Evolutionary conservation across 2,329 filamentous ascomycete species (phyloP).

Genomic region (Metarhizium brunneum): DNA sequence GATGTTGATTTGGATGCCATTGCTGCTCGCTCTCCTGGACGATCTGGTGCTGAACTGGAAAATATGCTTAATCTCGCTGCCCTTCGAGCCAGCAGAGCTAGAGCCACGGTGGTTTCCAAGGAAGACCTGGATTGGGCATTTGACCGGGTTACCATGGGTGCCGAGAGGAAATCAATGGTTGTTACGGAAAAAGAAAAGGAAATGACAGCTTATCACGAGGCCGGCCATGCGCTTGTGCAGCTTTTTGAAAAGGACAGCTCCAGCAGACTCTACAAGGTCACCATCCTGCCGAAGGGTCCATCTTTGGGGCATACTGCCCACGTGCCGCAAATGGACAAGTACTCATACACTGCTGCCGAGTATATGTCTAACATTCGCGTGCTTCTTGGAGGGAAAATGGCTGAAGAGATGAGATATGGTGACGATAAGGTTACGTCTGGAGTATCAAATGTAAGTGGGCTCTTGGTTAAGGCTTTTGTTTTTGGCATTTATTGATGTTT

Average conservation of each 20-base stretch:
- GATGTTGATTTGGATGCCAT: conserved; percentile 79
- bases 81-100: conserved; percentile 84
- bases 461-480: neutral
- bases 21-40: conserved; percentile 79
- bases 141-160: conserved; percentile 95
- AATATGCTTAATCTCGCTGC: conserved; percentile 96
- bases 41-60: conserved; percentile 91
- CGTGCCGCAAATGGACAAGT: conserved; percentile 86
- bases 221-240: conserved; percentile 84
- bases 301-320: conserved; percentile 80
- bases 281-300: conserved; percentile 84
- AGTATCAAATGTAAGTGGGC: conserved; percentile 58
- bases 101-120: conserved; percentile 64
- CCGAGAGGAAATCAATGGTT: conserved; percentile 80
- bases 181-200: conserved; percentile 91
- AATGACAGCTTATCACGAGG: conserved; percentile 93
- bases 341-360: conserved; percentile 78
- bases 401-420: conserved; percentile 86
- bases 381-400: conserved; percentile 77
- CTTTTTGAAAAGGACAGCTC: conserved; percentile 67
- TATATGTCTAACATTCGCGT: conserved; percentile 74
- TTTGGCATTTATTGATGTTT: neutral
- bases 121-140: conserved; percentile 93
- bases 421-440: conserved; percentile 87
- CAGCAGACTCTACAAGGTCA: conserved; percentile 88